Evolutionary conservation across 2,329 filamentous ascomycete genomes (phyloP).

Genomic region (Triangularia setosa): DNA sequence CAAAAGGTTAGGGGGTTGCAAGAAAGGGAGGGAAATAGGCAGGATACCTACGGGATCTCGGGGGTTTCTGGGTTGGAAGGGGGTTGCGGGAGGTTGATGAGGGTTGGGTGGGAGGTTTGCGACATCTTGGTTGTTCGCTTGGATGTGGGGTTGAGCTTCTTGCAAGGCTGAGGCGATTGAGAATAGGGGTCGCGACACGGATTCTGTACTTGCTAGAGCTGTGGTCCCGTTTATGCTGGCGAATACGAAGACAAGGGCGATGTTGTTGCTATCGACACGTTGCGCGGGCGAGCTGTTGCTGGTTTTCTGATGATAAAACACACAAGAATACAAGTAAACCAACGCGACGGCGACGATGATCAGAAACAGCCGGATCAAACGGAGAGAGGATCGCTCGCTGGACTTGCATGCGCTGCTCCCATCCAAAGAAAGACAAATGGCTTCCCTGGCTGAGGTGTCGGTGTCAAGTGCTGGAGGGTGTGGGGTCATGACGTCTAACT

Average conservation of each 20-base stretch:
- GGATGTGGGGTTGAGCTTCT: background rate
- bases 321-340: background rate
- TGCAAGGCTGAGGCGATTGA: background rate
- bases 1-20: slow-evolving; percentile 6
- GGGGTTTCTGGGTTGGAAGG: slow-evolving; percentile 81
- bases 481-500: background rate
- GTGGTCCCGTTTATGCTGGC: background rate
- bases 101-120: slow-evolving; percentile 53
- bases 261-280: background rate
- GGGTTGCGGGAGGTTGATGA: slow-evolving; percentile 81
- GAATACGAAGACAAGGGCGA: background rate
- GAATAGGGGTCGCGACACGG: background rate
- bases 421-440: background rate
- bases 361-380: background rate
- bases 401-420: background rate
- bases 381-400: background rate
- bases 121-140: slow-evolving; percentile 27
- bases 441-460: background rate
- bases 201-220: background rate
- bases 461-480: background rate
- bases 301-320: background rate
- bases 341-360: background rate
- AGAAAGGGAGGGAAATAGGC: background rate
- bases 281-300: background rate
- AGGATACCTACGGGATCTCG: slow-evolving; percentile 72